phyloP scores from a whole-genome alignment of 306 rosid genomes.

The Heteromeles arbutifolia region DNA sequence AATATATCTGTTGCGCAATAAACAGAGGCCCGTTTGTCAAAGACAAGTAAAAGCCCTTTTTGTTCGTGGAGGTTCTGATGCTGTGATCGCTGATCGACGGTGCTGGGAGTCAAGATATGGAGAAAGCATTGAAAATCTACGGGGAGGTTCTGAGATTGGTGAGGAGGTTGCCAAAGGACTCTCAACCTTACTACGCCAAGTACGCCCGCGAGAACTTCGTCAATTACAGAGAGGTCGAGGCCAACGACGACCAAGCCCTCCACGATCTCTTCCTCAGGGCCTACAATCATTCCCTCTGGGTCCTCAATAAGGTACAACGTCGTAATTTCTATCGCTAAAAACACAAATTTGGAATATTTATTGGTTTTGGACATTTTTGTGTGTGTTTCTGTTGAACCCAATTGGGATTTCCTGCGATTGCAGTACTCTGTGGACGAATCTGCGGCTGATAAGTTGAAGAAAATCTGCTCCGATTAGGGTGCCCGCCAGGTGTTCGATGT shows the following conservation, averaged over 20 bases:
- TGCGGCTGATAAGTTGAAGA: conserved; percentile 55
- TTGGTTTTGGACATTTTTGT: background rate
- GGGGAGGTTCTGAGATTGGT: conserved; percentile 61
- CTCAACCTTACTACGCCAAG: conserved; percentile 55
- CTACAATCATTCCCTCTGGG: conserved; percentile 70
- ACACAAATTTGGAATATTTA: background rate
- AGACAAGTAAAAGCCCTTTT: background rate
- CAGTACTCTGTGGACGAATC: conserved; percentile 74
- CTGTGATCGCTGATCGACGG: background rate
- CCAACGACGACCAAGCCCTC: conserved; percentile 29
- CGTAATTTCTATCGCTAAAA: background rate
- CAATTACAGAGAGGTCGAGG: conserved; percentile 42
- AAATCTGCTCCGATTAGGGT: conserved; percentile 27
- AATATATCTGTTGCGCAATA: background rate
- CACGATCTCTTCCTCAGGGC: conserved; percentile 46
- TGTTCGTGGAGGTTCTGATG: background rate
- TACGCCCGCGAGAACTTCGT: conserved; percentile 71
- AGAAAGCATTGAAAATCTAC: conserved; percentile 63
- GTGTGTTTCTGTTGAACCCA: background rate
- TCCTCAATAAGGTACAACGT: conserved; percentile 58
- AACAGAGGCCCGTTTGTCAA: background rate
- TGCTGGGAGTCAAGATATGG: conserved; percentile 26
- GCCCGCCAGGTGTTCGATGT: conserved; percentile 38
- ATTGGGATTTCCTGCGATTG: conserved; percentile 4
- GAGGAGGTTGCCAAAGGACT: conserved; percentile 43